Evolutionary conservation across 2,329 filamentous ascomycete species (phyloP), one percentile per base, ranked within the genome.

Genomic region (Botryotinia convoluta): DNA sequence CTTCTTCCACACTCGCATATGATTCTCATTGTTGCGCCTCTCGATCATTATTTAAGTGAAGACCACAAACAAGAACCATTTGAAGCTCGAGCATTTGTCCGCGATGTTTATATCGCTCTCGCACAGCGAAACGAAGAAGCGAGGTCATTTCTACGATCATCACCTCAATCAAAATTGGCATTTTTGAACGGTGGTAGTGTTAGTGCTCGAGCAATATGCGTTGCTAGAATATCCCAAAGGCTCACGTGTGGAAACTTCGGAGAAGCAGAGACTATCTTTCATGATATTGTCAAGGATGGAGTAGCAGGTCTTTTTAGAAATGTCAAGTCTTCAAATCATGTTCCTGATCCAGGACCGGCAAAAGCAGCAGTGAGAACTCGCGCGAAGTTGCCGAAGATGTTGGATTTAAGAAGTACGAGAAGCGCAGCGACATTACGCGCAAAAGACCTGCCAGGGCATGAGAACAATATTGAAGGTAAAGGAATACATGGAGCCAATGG

Each of bases 181-280:
- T 90, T 91, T 76, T 82, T 89, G 80, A 86, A 89, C 70, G 89
- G 89, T 4, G 88, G 89, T 16, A 87, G 87, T 4, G 83, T 86
- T 16, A 83, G 85, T 72, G 88, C 88, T 1, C 85, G 87, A 71
- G 81, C 85, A 9, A 82, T 85, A 37, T 91, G 89, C 77, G 84
- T 91, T 72, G 81, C 82, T 51, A 82, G 83, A 44, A 89, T 91
- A 69, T 86, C 86, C 79, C 81, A 86, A 69, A 82, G 88, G 73
- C 81, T 87, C 72, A 87, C 86, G 1, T 78, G 83, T 57, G 88
- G 87, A 2, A 83, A 88, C 76, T 76, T 84, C 22, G 75, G 77
- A n/a, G 82, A 83, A 73, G 89, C 89, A 0, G 85, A 87, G 77
- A 79, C 79, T 3, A 81, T 87, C 32, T 90, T 89, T 77, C 83